phyloP scores from a whole-genome alignment of 2,329 filamentous ascomycete species.

The Karstenula rhodostoma region DNA sequence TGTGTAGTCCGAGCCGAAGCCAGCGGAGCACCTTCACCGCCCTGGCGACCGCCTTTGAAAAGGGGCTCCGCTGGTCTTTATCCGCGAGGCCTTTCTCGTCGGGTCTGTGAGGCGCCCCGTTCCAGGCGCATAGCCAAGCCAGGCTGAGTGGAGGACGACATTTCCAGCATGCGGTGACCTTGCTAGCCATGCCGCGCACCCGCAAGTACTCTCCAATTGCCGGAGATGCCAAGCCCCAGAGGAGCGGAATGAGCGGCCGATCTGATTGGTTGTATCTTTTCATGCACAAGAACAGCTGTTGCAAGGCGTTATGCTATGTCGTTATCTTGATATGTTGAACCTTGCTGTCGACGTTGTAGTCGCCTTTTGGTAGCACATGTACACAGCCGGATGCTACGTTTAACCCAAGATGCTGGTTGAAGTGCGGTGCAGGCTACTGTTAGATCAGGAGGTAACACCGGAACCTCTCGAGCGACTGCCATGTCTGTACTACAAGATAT shows the following conservation, averaged over 20 bases:
- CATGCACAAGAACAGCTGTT: no score
- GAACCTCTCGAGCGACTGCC: no score
- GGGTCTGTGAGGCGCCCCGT: neutral
- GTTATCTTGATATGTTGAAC: no score
- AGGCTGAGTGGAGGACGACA: conserved; percentile 1
- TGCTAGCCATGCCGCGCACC: neutral
- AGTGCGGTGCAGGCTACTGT: no score
- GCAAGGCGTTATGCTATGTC: no score
- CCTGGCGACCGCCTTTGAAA: neutral
- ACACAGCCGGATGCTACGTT: no score
- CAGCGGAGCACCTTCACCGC: neutral
- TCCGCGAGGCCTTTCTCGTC: neutral
- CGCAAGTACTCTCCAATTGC: neutral
- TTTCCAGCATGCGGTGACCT: neutral
- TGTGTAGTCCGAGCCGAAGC: neutral
- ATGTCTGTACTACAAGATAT: no score
- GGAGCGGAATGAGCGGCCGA: neutral
- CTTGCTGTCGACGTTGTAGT: no score
- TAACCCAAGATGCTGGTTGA: no score
- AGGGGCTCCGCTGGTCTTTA: neutral
- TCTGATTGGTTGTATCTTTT: no score
- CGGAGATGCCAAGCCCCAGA: neutral
- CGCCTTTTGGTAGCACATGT: no score
- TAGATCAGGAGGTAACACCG: no score
- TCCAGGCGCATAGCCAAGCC: neutral